These are phyloP conservation scores for Naganishia friedmannii DNA, from an alignment of 768 basidiomycete species.

Conservation along the genomic window DNA sequence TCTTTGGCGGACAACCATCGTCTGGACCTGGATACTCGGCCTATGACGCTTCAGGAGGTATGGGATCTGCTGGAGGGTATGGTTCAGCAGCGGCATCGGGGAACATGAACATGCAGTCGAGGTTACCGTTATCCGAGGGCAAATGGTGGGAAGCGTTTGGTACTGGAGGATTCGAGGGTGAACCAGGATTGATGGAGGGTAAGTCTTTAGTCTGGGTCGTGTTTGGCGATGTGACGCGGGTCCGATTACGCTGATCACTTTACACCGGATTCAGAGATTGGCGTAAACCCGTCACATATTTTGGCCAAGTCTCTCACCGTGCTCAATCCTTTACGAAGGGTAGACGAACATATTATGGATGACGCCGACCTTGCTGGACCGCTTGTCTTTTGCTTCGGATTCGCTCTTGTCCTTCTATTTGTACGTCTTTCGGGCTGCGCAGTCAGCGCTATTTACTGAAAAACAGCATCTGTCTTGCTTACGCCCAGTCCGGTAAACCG, in stretches of 20 bases:
- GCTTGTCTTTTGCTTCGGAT: constrained; percentile 89
- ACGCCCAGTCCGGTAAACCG: constrained; percentile 82
- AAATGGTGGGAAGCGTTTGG: constrained; percentile 97
- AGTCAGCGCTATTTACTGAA: background rate
- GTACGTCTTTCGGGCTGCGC: constrained; percentile 58
- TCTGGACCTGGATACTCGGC: constrained; percentile 43
- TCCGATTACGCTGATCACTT: background rate
- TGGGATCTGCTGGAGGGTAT: constrained; percentile 57
- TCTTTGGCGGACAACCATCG: constrained; percentile 42
- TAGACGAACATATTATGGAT: constrained; percentile 95
- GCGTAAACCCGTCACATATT: constrained; percentile 97
- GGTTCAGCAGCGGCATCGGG: constrained; percentile 55
- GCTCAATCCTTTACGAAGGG: constrained; percentile 78
- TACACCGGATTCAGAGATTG: constrained; percentile 66
- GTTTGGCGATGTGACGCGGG: background rate
- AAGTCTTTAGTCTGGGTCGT: constrained; percentile 36
- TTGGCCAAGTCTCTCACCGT: constrained; percentile 90
- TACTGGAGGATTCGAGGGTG: constrained; percentile 90
- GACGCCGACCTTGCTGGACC: constrained; percentile 97
- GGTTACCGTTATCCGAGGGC: constrained; percentile 69
- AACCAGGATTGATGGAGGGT: constrained; percentile 94
- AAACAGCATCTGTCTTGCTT: background rate
- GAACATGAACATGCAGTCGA: constrained; percentile 52
- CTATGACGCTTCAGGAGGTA: constrained; percentile 33
- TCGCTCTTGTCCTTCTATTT: constrained; percentile 84